Evolutionary conservation across 805 yeast genomes (phyloP).

Genomic region (Wickerhamiella sorbophila): DNA sequence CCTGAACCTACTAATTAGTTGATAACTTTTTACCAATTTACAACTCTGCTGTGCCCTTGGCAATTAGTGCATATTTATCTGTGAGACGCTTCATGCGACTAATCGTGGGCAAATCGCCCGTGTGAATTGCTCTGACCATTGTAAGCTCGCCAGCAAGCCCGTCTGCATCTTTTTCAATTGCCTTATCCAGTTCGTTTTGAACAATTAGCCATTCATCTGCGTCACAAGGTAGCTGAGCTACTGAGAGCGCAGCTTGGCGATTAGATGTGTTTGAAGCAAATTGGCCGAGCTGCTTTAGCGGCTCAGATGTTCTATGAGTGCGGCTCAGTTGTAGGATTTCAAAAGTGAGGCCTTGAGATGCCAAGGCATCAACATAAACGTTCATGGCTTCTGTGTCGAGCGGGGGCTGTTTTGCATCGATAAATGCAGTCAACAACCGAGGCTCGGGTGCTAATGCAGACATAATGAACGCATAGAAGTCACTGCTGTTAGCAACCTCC

Average conservation of each 20-base stretch:
- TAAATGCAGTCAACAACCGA: not conserved
- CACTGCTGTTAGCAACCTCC: not conserved
- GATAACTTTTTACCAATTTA: not conserved
- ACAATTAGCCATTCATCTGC: conserved; percentile 6
- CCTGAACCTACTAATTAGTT: not conserved
- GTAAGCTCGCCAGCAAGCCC: conserved; percentile 4
- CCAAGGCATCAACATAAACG: not conserved
- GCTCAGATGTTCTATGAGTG: not conserved
- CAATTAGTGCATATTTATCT: not conserved
- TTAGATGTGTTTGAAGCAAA: not conserved
- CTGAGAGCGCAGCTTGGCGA: not conserved
- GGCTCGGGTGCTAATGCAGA: conserved; percentile 3
- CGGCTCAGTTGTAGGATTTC: conserved; percentile 2
- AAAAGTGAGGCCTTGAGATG: conserved; percentile 1
- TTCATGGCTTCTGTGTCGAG: not conserved
- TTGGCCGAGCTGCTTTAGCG: conserved; percentile 2
- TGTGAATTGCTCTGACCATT: conserved; percentile 6
- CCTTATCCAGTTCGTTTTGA: conserved; percentile 1
- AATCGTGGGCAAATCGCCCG: conserved; percentile 7
- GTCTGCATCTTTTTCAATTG: conserved; percentile 1
- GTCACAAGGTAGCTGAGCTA: conserved; percentile 4
- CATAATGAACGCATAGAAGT: not conserved
- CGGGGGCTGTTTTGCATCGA: conserved; percentile 3
- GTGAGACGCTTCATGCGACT: not conserved
- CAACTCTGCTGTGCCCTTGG: not conserved